Conservation (phyloP, 1,284 basidiomycete species). For the Cryptococcus hybrid region DNA sequence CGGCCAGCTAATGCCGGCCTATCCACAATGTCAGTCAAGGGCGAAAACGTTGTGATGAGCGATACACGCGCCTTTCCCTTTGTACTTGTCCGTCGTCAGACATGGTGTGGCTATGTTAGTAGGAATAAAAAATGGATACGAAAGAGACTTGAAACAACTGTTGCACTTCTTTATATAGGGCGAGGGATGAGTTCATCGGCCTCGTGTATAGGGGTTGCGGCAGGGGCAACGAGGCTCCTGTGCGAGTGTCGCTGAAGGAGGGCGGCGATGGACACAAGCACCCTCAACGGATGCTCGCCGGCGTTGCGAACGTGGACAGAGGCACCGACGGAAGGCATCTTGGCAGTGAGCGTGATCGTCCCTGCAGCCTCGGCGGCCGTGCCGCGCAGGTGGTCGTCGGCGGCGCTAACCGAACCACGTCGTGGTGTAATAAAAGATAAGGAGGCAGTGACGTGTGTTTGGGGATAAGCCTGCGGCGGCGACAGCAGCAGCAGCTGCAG, state of each 20-base stretch:
- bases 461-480: too few species aligned
- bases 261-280: not conserved
- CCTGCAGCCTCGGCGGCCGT: too few species aligned
- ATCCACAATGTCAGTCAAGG: not conserved
- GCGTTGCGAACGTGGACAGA: too few species aligned
- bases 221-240: not conserved
- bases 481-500: too few species aligned
- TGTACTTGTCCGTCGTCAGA: not conserved
- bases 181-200: not conserved
- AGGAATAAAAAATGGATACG: not conserved
- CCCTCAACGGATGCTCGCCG: too few species aligned
- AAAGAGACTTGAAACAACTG: not conserved
- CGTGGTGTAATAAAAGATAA: too few species aligned
- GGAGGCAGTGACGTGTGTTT: too few species aligned
- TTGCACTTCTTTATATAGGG: not conserved
- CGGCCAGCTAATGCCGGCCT: constrained; percentile 46
- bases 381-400: too few species aligned
- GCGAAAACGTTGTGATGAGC: not conserved
- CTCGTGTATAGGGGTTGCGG: not conserved
- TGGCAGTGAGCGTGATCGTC: too few species aligned
- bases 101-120: not conserved
- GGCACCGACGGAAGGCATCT: too few species aligned
- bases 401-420: too few species aligned
- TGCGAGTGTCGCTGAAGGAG: not conserved
- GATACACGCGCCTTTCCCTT: constrained; percentile 6